These are phyloP conservation scores for Candida xyloterini DNA, from an alignment of 805 yeast species.

Conservation along the genomic window DNA sequence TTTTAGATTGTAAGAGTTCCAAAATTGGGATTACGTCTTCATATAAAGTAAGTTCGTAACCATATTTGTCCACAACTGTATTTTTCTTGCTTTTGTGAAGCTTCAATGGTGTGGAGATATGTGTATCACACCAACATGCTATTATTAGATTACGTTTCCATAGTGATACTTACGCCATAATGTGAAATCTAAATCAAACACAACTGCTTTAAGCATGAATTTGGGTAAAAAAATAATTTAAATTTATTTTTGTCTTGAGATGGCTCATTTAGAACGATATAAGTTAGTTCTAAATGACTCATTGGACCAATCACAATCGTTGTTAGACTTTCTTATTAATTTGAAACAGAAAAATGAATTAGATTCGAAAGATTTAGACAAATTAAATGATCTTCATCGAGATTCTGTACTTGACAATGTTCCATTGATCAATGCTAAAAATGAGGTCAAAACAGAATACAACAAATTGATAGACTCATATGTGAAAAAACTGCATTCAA, in stretches of 20 bases:
- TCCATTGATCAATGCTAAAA: slow-evolving; percentile 18
- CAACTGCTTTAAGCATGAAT: slow-evolving; percentile 43
- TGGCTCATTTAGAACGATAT: slow-evolving; percentile 11
- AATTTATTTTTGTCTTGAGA: background rate
- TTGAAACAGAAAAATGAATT: slow-evolving; percentile 3
- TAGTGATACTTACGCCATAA: slow-evolving; percentile 60
- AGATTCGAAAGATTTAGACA: slow-evolving; percentile 3
- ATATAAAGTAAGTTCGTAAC: slow-evolving; percentile 56
- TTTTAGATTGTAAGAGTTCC: slow-evolving; percentile 43
- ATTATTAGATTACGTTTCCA: background rate
- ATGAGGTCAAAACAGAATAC: slow-evolving; percentile 19
- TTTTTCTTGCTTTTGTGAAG: slow-evolving; percentile 26
- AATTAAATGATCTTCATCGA: slow-evolving; percentile 16
- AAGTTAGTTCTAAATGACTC: slow-evolving; percentile 18
- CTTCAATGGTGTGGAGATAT: slow-evolving; percentile 54
- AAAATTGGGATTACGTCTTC: slow-evolving; percentile 67
- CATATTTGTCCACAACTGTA: slow-evolving; percentile 49
- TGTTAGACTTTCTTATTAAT: slow-evolving; percentile 10
- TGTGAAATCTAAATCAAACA: slow-evolving; percentile 74
- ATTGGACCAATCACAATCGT: slow-evolving; percentile 12
- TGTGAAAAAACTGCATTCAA: slow-evolving; percentile 13
- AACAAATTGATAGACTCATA: slow-evolving; percentile 14
- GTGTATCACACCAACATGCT: slow-evolving; percentile 76
- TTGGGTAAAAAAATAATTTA: background rate
- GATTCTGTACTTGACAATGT: slow-evolving; percentile 22